Percentiles rank a stretch among this genome's conserved stretches.
These are phyloP conservation scores for Penicillium cinerascens DNA, from an alignment of 495 filamentous ascomycete species.

Conservation along the genomic window DNA sequence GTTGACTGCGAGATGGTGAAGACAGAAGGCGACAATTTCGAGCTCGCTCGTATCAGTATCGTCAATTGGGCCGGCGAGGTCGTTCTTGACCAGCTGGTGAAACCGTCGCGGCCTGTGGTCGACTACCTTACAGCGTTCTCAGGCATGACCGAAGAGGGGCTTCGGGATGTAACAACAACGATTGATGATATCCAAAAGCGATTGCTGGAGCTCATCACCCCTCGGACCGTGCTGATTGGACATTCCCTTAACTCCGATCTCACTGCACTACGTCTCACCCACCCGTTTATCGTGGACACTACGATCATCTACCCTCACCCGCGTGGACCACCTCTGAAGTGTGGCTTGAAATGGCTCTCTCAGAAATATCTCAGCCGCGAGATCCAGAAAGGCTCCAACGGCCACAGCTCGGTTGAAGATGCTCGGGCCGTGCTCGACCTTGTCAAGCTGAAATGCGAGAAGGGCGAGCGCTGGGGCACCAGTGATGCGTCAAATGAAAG, in stretches of 20 bases:
- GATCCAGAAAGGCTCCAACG: constrained; percentile 76
- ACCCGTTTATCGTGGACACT: constrained; percentile 92
- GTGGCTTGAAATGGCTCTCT: constrained; percentile 77
- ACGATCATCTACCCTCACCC: constrained; percentile 80
- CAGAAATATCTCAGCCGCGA: constrained; percentile 76
- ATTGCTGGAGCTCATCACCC: constrained; percentile 67
- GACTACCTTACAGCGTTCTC: constrained; percentile 89
- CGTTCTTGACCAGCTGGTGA: constrained; percentile 86
- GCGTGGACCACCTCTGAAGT: constrained; percentile 67
- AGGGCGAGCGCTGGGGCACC: constrained; percentile 77
- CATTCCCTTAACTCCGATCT: constrained; percentile 92
- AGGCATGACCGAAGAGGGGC: constrained; percentile 81
- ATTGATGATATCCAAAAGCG: constrained; percentile 77
- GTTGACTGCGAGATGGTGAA: constrained; percentile 97
- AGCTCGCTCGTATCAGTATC: constrained; percentile 83
- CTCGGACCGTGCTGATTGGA: constrained; percentile 77
- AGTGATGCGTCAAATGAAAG: constrained; percentile 71
- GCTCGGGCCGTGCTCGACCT: constrained; percentile 86
- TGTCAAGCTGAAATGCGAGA: constrained; percentile 91
- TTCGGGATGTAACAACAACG: constrained; percentile 77
- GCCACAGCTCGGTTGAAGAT: constrained; percentile 92
- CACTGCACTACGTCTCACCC: constrained; percentile 74
- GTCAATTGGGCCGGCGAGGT: constrained; percentile 80
- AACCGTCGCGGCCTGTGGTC: constrained; percentile 75
- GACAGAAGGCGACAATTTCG: constrained; percentile 68